Base-by-base conservation (phyloP, 768 basidiomycete species). In the Collybia sordida region DNA sequence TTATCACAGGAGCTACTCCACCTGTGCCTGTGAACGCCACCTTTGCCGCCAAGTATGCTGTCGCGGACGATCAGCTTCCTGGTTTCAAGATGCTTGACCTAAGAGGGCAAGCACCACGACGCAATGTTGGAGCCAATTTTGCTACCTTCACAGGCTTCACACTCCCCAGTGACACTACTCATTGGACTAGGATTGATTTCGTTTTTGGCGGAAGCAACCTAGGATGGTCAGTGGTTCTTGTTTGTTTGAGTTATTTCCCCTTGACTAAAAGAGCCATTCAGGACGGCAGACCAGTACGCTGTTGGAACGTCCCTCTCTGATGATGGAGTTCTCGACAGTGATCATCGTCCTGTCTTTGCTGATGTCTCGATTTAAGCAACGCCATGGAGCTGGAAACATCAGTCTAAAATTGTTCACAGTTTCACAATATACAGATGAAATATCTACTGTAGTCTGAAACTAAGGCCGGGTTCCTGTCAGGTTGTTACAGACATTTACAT, bases 61-160 rank as follows among this genome's bases (percentile, higher is more conserved):
- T 77, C 1, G 62, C 65, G 15, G n/a, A 47, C 1, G 54, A 59
- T 38, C 59, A 66, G 24, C 49, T 60, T 9, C 63, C 67, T n/a
- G 53, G 59, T 28, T 80, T 80, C 54, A 68, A 63, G 19, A 66
- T 78, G 70, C 53, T 69, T 6, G 80, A 82, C 62, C 49, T 80
- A 28, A 70, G 77, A 34, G 71, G 55, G 3, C 59, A 66, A 48
- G 68, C 72, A 2, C 74, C 76, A 19, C 69, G 75, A 24, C 59
- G 64, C 21, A 57, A 50, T 31, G 72, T 81, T 1, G 77, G 74
- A 0, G 68, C 72, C 2, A 70, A 77, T 56, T 77, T 71, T 63
- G 74, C 75, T 4, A 81, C 80, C 3, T 81, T 74, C 57, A 80
- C 80, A 2, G 80, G 77, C 0, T 83, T 81, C 57, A 63, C 63